A percentile compares a stretch with the other conserved stretches of the same genome.
These are phyloP conservation scores for Elasticomyces elasticus DNA, from an alignment of 495 filamentous ascomycete species.

Conservation along the genomic window DNA sequence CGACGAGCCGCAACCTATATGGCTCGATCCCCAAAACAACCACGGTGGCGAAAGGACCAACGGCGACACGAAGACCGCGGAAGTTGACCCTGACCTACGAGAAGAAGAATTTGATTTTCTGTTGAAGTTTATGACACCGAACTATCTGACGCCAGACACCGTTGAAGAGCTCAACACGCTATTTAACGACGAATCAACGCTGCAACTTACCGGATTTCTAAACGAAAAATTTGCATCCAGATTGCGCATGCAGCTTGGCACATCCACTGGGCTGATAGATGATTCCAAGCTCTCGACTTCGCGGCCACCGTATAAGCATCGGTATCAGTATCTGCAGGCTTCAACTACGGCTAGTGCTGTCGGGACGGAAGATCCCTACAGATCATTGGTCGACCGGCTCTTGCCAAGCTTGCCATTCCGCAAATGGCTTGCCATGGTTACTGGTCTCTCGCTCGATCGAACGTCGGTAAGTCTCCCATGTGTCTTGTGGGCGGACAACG, in stretches of 20 bases:
- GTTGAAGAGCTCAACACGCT: slow-evolving; percentile 67
- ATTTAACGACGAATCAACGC: slow-evolving; percentile 72
- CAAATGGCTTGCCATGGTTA: slow-evolving; percentile 78
- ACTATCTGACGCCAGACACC: slow-evolving; percentile 89
- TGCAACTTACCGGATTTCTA: slow-evolving; percentile 68
- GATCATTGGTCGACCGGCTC: slow-evolving; percentile 65
- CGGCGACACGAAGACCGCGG: slow-evolving; percentile 31
- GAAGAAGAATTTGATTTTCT: slow-evolving; percentile 76
- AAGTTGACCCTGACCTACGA: slow-evolving; percentile 48
- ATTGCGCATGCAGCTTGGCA: slow-evolving; percentile 57
- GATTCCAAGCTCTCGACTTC: slow-evolving; percentile 42
- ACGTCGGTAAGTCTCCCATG: no score
- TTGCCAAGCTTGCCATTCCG: slow-evolving; percentile 80
- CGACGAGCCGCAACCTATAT: slow-evolving; percentile 63
- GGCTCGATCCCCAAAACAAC: slow-evolving; percentile 35
- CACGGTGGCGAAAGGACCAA: slow-evolving; percentile 33
- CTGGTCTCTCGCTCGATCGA: slow-evolving; percentile 52
- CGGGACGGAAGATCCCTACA: slow-evolving; percentile 44
- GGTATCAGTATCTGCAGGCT: slow-evolving; percentile 71
- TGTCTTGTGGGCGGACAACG: no score
- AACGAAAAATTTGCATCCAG: slow-evolving; percentile 61
- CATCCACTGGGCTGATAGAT: slow-evolving; percentile 35
- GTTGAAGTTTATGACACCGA: slow-evolving; percentile 76
- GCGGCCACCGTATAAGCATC: slow-evolving; percentile 87
- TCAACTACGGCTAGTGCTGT: slow-evolving; percentile 12